Base-by-base conservation (phyloP, 805 yeast genomes). In the Starmera quercuum region DNA sequence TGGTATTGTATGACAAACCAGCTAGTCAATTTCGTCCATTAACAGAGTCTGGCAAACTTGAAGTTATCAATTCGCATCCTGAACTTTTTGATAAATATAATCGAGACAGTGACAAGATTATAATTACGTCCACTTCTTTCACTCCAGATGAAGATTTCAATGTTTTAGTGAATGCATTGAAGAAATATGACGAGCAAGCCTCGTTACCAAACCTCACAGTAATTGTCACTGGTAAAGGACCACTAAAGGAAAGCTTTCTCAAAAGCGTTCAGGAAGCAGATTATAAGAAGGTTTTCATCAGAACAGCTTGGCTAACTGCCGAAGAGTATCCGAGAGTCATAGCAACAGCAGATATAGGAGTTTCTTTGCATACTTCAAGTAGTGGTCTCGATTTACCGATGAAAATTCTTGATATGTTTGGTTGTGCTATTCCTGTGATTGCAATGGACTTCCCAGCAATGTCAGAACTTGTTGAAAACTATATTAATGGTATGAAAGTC, bases 181-280 rank as follows among this genome's bases (percentile, higher is more conserved):
- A 69, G 33, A 42, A 58, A 16, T 79, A 85, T 42, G 45, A 43
- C 8, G 42, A 46, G 10, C 54, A 57, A 31, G 32, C 41, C 25
- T 34, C 33, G 4, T 42, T 68, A 4, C 77, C 78, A 1, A 69
- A 66, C 4, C 49, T 88, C 2, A 54, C 76, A 25, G 72, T 86
- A 34, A 58, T 92, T n/a, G 80, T 92, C n/a, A 92, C 99, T 0
- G 99, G 99, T 0, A 90, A 88, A 54, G 99, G 99, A 0, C 97
- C 97, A 0, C 54, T 83, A 58, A 75, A 75, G 43, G 54, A 58
- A 3, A 59, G 70, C 15, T 82, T 79, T 45, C 51, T 72, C 20
- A 38, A 49, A 3, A 53, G 63, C 17, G 81, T 83, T 2, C 46
- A 60, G n/a, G 46, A 53, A 8, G 65, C 71, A 26, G 38, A 55